A percentile compares a stretch with the other conserved stretches of the same genome.
Conservation (phyloP, 2,329 filamentous ascomycete species). For the Chaetomium sp. region DNA sequence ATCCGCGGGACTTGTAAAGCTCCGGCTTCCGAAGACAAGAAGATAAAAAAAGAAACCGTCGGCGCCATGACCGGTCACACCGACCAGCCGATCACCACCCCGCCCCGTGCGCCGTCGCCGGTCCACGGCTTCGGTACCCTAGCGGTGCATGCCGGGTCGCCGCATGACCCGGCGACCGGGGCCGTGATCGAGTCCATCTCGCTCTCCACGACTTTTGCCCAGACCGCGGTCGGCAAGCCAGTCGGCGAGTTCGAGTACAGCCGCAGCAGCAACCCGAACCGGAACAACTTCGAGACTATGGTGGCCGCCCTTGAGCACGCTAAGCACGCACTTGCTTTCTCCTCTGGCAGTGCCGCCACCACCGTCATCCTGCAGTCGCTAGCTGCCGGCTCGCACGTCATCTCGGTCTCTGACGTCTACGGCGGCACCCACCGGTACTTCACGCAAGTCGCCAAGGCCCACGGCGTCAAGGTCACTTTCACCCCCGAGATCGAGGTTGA, state of each 20-base stretch:
- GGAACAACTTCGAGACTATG: constrained; percentile 86
- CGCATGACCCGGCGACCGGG: constrained; percentile 84
- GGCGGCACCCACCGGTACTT: constrained; percentile 98
- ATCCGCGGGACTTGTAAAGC: too few relatives aligned
- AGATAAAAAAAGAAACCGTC: neutral
- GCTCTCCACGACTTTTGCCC: constrained; percentile 93
- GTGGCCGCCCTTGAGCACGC: constrained; percentile 90
- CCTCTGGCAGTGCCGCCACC: constrained; percentile 88
- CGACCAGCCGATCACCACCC: constrained; percentile 50
- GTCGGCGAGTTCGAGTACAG: constrained; percentile 90
- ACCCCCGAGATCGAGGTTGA: constrained; percentile 87
- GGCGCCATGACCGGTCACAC: constrained; percentile 26
- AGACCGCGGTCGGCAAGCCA: constrained; percentile 78
- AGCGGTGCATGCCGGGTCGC: constrained; percentile 88
- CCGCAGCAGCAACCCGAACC: constrained; percentile 88
- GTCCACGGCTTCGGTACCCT: constrained; percentile 82
- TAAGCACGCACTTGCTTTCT: constrained; percentile 87
- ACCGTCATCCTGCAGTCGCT: constrained; percentile 90
- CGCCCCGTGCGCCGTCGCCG: constrained; percentile 65
- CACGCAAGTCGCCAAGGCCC: constrained; percentile 91
- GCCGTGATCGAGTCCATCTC: constrained; percentile 97
- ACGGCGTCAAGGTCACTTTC: constrained; percentile 92
- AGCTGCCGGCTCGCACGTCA: constrained; percentile 83
- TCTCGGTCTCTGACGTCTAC: constrained; percentile 96
- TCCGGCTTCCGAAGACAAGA: too few relatives aligned